Evolutionary conservation across 495 filamentous ascomycete genomes (phyloP), one percentile per base, ranked within the genome.

Genomic region (Xylaria venustula): DNA sequence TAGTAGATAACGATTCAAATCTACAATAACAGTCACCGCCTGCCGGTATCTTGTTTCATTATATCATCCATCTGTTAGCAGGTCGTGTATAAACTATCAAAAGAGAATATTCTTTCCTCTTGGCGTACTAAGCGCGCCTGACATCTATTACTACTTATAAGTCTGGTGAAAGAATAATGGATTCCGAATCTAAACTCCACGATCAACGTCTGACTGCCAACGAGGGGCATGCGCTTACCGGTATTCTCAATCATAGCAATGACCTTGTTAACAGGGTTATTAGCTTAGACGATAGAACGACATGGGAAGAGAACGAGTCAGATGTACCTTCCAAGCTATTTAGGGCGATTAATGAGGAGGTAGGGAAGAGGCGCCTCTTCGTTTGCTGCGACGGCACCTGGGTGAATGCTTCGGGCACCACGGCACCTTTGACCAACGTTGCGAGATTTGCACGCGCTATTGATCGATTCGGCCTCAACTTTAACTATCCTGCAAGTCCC

Each of bases 341-440:
- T 17, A 30, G 26, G 17, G 53, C 37, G 8, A 23, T 56, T 4
- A 20, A 30, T 23, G 53, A 56, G 22, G 40, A 32, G 23, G 41
- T 45, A 14, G 53, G 53, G n/a, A 56, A 56, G 53, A 56, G 41
- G 41, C 53, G 53, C 4, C 53, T 56, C 17, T 56, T 56, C 17
- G 53, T 56, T 14, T 56, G 53, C 26, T 56, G 53, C 12, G 53
- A 56, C 40, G 53, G 53, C 37, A 56, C 53, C 17, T 56, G 53
- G 53, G 25, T 45, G 17, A 56, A 56, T 23, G 53, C 53, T 9
- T 44, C 41, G 17, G 53, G 53, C 5, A 56, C 53, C 2, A 46
- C 41, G 11, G 40, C 40, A 23, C 53, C 53, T 0, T 25, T 56
- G 53, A 45, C 53, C 2, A 56, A 56, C 28, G 53, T 56, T 8